These are phyloP conservation scores for Curvularia spicifera DNA, from an alignment of 2,329 filamentous ascomycete genomes.

Conservation along the genomic window DNA sequence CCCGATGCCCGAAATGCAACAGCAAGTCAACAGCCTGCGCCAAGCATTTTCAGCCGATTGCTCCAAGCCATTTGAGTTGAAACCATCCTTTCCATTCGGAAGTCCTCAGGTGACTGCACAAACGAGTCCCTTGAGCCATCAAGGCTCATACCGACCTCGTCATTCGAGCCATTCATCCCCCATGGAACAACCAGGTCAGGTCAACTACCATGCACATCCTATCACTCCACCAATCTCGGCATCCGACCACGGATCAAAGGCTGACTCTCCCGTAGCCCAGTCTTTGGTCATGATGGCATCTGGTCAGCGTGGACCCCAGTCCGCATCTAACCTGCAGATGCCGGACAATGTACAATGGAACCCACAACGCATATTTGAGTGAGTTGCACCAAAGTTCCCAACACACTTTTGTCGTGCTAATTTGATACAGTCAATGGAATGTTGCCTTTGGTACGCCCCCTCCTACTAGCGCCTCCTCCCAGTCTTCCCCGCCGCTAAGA, in stretches of 20 bases:
- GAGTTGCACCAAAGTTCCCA: slow-evolving; percentile 53
- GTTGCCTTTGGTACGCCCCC: slow-evolving; percentile 80
- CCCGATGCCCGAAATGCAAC: slow-evolving; percentile 89
- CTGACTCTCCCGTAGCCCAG: slow-evolving; percentile 76
- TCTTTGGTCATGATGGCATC: slow-evolving; percentile 73
- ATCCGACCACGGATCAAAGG: slow-evolving; percentile 74
- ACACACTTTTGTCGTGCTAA: slow-evolving; percentile 20
- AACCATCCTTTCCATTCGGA: slow-evolving; percentile 84
- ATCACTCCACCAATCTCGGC: slow-evolving; percentile 82
- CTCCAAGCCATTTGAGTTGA: slow-evolving; percentile 85
- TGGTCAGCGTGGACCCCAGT: slow-evolving; percentile 58
- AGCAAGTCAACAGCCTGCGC: slow-evolving; percentile 85
- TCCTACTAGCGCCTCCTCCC: slow-evolving; percentile 51
- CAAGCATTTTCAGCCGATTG: slow-evolving; percentile 89
- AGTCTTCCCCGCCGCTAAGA: slow-evolving; percentile 55
- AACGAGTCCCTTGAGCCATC: slow-evolving; percentile 66
- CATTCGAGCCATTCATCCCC: slow-evolving; percentile 55
- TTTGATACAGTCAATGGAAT: slow-evolving; percentile 80
- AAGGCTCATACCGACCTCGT: slow-evolving; percentile 59
- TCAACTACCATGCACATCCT: slow-evolving; percentile 71
- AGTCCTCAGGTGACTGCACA: slow-evolving; percentile 71
- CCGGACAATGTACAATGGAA: slow-evolving; percentile 77
- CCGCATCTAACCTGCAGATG: slow-evolving; percentile 64
- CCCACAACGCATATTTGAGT: slow-evolving; percentile 88
- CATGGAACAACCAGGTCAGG: slow-evolving; percentile 61